phyloP scores from a whole-genome alignment of 140 eudicot species.

The Cichorium intybus region DNA sequence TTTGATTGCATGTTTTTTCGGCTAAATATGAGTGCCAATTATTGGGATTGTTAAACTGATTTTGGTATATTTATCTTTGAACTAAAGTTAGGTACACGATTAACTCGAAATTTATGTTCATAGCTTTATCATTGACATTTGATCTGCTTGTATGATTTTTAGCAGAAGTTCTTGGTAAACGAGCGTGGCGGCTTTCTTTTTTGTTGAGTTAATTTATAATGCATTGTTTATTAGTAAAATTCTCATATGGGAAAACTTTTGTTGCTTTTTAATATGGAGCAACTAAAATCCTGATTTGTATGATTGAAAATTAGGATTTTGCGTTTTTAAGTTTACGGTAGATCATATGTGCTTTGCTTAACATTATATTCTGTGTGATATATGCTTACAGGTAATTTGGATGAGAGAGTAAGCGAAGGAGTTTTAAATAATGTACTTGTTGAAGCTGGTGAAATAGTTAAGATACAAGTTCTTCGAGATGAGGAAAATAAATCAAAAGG shows the following conservation, averaged over 20 bases:
- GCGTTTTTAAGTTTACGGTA: not conserved
- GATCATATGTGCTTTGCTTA: not conserved
- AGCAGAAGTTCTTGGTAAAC: not conserved
- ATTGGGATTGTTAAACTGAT: not conserved
- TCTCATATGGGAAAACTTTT: too few species aligned
- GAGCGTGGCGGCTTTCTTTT: not conserved
- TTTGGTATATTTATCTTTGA: too few species aligned
- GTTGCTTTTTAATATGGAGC: too few species aligned
- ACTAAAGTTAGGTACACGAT: too few species aligned
- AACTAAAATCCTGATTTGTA: too few species aligned
- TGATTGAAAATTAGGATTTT: too few species aligned
- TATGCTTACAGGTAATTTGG: conserved; percentile 74
- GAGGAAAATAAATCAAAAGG: conserved; percentile 78
- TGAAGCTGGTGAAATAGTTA: conserved; percentile 84
- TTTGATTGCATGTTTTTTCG: not conserved
- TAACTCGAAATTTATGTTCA: too few species aligned
- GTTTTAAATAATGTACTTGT: conserved; percentile 80
- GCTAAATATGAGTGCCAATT: not conserved
- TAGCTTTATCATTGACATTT: not conserved
- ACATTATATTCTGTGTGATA: not conserved
- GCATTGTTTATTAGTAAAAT: too few species aligned
- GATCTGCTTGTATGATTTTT: not conserved
- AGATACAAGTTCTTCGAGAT: conserved; percentile 71
- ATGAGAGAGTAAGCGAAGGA: conserved; percentile 85
- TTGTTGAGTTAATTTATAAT: too few species aligned